Percentiles rank a stretch among this genome's conserved stretches.
phyloP scores from a whole-genome alignment of 2,329 filamentous ascomycete genomes.

The Apiospora marii region DNA sequence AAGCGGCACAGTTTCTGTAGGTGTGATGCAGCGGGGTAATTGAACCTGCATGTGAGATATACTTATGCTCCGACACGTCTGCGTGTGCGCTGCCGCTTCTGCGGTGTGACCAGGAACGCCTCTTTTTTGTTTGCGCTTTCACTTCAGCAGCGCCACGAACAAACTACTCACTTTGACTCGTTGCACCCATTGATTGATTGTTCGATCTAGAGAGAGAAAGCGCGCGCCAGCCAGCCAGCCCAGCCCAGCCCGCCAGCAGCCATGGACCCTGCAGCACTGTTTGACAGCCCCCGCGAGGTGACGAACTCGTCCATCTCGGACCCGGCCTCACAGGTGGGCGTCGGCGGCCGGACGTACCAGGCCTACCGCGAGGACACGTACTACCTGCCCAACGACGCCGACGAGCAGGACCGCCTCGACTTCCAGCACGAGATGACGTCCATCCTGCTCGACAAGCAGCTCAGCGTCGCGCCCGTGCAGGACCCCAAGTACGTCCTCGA shows the following conservation, averaged over 20 bases:
- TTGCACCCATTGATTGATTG: not conserved
- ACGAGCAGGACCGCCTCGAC: constrained; percentile 28
- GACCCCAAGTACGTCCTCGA: constrained; percentile 24
- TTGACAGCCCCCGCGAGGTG: constrained; percentile 10
- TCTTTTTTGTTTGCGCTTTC: not conserved
- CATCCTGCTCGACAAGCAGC: constrained; percentile 21
- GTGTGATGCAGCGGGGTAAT: constrained; percentile 14
- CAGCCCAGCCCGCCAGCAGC: not conserved
- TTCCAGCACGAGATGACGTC: constrained; percentile 26
- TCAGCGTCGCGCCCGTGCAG: constrained; percentile 21
- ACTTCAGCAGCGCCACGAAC: not conserved
- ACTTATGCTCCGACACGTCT: not conserved
- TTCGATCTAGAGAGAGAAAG: not conserved
- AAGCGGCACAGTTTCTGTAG: constrained; percentile 7
- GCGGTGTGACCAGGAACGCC: not conserved
- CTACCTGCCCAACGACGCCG: constrained; percentile 27
- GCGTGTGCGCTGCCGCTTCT: not conserved
- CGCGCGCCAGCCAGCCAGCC: not conserved
- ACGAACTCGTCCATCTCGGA: constrained; percentile 14
- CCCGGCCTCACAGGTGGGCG: not conserved
- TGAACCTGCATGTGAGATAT: constrained; percentile 3
- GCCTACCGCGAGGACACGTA: constrained; percentile 23
- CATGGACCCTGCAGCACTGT: constrained; percentile 2
- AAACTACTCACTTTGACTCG: not conserved
- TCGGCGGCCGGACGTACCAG: constrained; percentile 24